These are phyloP conservation scores for Fusarium albosuccineum DNA, from an alignment of 2,329 filamentous ascomycete species.

Conservation along the genomic window DNA sequence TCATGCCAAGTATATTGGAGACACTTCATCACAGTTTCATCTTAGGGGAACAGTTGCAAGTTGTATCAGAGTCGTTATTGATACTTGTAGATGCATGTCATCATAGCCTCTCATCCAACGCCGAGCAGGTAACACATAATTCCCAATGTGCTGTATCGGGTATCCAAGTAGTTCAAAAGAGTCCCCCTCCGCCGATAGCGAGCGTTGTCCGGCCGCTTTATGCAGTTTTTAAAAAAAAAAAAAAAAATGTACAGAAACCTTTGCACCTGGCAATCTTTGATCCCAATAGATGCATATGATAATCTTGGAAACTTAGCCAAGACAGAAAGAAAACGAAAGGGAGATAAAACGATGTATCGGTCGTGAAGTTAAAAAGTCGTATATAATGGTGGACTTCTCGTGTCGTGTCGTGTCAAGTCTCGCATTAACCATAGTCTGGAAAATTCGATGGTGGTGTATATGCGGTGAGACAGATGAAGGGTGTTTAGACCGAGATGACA, in stretches of 20 bases:
- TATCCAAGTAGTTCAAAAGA: slow-evolving; percentile 50
- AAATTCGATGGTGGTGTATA: slow-evolving; percentile 14
- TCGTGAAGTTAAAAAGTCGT: slow-evolving; percentile 36
- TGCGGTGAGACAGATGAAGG: slow-evolving; percentile 11
- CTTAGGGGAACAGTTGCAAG: not conserved
- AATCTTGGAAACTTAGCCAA: slow-evolving; percentile 32
- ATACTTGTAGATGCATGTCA: slow-evolving; percentile 42
- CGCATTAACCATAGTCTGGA: slow-evolving; percentile 26
- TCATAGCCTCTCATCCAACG: slow-evolving; percentile 47
- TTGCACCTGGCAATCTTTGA: slow-evolving; percentile 16
- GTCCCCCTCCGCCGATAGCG: slow-evolving; percentile 34
- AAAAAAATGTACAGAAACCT: slow-evolving; percentile 42
- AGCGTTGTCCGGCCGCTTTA: slow-evolving; percentile 45
- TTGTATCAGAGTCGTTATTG: slow-evolving; percentile 42
- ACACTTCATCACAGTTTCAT: not conserved
- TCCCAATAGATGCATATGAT: slow-evolving; percentile 41
- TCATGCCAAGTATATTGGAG: not conserved
- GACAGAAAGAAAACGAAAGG: slow-evolving; percentile 26
- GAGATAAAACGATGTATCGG: slow-evolving; percentile 26
- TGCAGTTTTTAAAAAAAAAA: slow-evolving; percentile 37
- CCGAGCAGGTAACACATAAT: slow-evolving; percentile 42
- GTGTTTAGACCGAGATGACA: slow-evolving; percentile 76
- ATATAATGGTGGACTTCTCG: slow-evolving; percentile 32
- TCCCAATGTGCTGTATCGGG: slow-evolving; percentile 50
- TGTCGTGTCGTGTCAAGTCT: slow-evolving; percentile 26